These are phyloP conservation scores for Tetracentron sinense DNA, from an alignment of 164 flowering plant genomes.

Conservation along the genomic window DNA sequence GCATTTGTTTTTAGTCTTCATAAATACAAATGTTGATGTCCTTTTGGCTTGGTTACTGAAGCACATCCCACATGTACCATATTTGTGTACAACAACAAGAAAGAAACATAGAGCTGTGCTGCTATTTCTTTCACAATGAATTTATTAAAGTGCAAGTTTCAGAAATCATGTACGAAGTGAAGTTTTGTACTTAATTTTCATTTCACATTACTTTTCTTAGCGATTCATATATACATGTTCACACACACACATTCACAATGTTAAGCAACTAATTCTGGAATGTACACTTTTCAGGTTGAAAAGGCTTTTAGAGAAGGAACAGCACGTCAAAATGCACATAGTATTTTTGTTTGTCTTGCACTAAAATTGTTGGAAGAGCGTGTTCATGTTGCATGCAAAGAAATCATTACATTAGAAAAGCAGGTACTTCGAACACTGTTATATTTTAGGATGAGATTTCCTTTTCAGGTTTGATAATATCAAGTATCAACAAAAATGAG, in stretches of 20 bases:
- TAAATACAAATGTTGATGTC: background rate
- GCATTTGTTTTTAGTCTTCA: too few relatives aligned
- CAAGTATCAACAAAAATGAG: constrained; percentile 3
- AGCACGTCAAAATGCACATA: constrained; percentile 97
- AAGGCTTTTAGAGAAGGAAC: constrained; percentile 98
- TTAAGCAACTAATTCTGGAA: background rate
- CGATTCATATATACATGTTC: too few relatives aligned
- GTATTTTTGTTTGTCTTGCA: constrained; percentile 91
- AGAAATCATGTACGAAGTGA: too few relatives aligned
- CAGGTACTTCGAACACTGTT: constrained; percentile 47
- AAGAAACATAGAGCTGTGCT: constrained; percentile 2
- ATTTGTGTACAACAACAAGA: background rate
- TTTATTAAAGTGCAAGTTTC: too few relatives aligned
- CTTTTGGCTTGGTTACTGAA: background rate
- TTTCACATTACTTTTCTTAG: too few relatives aligned
- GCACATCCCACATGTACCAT: background rate
- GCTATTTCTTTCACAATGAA: too few relatives aligned
- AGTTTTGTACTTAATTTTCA: too few relatives aligned
- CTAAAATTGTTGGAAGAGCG: constrained; percentile 88
- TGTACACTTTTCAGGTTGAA: constrained; percentile 62
- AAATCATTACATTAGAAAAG: constrained; percentile 86
- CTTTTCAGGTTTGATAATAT: background rate
- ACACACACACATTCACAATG: background rate
- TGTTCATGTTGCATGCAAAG: constrained; percentile 95
- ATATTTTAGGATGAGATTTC: constrained; percentile 3